Evolutionary conservation across 2,329 filamentous ascomycete species (phyloP).

Genomic region (Leptographium radiaticola): DNA sequence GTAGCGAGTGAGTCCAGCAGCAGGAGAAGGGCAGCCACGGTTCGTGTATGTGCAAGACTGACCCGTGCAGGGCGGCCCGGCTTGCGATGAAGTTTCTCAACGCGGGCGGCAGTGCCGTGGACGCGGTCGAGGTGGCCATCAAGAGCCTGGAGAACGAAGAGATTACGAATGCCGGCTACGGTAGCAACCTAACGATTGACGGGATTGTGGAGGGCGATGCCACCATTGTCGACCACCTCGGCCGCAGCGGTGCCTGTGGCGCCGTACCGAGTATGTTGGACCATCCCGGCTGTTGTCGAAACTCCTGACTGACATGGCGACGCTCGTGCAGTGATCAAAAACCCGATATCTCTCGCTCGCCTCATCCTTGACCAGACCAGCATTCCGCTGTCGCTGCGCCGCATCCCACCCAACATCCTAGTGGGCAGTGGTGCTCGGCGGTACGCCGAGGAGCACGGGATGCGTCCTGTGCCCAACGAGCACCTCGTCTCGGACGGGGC

Average conservation of each 20-base stretch:
- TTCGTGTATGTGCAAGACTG: neutral
- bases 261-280: constrained; percentile 75
- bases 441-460: constrained; percentile 72
- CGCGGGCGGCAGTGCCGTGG: constrained; percentile 65
- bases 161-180: constrained; percentile 92
- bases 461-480: constrained; percentile 62
- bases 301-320: neutral
- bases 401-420: constrained; percentile 86
- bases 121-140: constrained; percentile 83
- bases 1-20: constrained; percentile 58
- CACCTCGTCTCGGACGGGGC: constrained; percentile 69
- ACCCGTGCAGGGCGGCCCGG: constrained; percentile 56
- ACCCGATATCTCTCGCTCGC: constrained; percentile 80
- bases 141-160: constrained; percentile 82
- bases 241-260: constrained; percentile 85
- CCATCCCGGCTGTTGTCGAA: too few species aligned
- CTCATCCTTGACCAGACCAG: constrained; percentile 67
- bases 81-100: constrained; percentile 71
- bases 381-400: constrained; percentile 64
- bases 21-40: neutral
- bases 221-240: constrained; percentile 79
- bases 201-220: constrained; percentile 92
- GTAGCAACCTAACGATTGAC: constrained; percentile 85
- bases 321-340: constrained; percentile 59
- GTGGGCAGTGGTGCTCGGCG: constrained; percentile 73